Evolutionary conservation across 768 basidiomycete species (phyloP).

Genomic region (Termitomyces sp.): DNA sequence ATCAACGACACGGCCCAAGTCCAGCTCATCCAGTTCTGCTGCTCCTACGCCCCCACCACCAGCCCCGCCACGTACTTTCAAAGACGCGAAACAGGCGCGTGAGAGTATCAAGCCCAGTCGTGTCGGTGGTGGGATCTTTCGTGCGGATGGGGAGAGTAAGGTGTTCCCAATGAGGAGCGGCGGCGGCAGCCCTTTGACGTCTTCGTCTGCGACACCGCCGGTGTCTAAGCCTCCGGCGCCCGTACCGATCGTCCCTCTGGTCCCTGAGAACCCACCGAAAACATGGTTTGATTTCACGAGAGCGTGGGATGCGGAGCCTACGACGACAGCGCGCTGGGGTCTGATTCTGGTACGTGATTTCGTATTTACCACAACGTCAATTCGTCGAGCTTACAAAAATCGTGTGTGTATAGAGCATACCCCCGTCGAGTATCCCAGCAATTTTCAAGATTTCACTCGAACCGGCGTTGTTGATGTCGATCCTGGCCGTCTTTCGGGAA

Average conservation of each 20-base stretch:
- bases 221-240: not conserved
- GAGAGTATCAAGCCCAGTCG: slow-evolving; percentile 39
- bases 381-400: no score
- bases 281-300: slow-evolving; percentile 63
- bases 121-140: slow-evolving; percentile 73
- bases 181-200: not conserved
- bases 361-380: no score
- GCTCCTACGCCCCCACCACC: slow-evolving; percentile 7
- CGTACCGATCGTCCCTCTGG: not conserved
- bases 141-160: slow-evolving; percentile 55
- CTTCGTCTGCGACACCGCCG: slow-evolving; percentile 4
- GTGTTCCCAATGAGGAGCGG: slow-evolving; percentile 40
- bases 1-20: not conserved
- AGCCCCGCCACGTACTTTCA: slow-evolving; percentile 37
- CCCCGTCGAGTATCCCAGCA: slow-evolving; percentile 49
- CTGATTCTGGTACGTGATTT: slow-evolving; percentile 53
- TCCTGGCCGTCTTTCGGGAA: slow-evolving; percentile 48
- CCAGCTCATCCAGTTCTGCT: not conserved
- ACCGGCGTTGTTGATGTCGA: slow-evolving; percentile 51
- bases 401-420: slow-evolving; percentile 43
- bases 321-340: slow-evolving; percentile 47
- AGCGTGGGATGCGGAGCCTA: slow-evolving; percentile 46
- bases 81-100: slow-evolving; percentile 56
- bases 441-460: slow-evolving; percentile 74
- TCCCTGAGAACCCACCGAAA: slow-evolving; percentile 26